Percentiles rank a stretch among this genome's conserved stretches.
These are phyloP conservation scores for Emmonsiellopsis sp. DNA, from an alignment of 2,329 filamentous ascomycete genomes.

Conservation along the genomic window DNA sequence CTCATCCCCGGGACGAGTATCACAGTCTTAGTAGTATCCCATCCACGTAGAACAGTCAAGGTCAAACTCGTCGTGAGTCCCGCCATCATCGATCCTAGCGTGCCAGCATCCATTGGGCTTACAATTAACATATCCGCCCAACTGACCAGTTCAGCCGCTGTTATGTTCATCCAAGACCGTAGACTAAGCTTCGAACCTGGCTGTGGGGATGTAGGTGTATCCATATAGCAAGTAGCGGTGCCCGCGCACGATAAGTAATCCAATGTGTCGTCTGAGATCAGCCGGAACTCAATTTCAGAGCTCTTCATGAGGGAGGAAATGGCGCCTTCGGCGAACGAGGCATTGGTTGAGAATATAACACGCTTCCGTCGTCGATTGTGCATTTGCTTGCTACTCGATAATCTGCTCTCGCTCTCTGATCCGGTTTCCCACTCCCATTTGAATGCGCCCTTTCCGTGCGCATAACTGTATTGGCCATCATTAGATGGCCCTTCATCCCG, in stretches of 20 bases:
- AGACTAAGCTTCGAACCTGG: slow-evolving; percentile 29
- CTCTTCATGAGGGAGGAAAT: slow-evolving; percentile 29
- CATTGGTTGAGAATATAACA: slow-evolving; percentile 29
- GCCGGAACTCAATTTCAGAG: slow-evolving; percentile 29
- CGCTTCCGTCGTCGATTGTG: slow-evolving; percentile 17
- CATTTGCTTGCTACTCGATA: background rate
- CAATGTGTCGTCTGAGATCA: slow-evolving; percentile 30
- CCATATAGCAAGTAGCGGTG: slow-evolving; percentile 32
- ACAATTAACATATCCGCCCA: slow-evolving; percentile 85
- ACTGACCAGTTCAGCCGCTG: slow-evolving; percentile 56
- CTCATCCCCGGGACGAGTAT: slow-evolving; percentile 85
- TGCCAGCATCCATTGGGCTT: slow-evolving; percentile 75
- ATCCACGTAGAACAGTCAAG: slow-evolving; percentile 71
- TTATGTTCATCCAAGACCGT: slow-evolving; percentile 32
- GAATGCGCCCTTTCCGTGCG: background rate
- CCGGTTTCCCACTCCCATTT: background rate
- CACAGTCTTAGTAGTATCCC: slow-evolving; percentile 79
- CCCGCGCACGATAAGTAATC: slow-evolving; percentile 15
- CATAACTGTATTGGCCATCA: background rate
- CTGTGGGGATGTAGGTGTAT: slow-evolving; percentile 25
- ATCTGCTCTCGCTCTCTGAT: background rate
- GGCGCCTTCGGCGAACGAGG: slow-evolving; percentile 29
- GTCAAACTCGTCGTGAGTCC: slow-evolving; percentile 74
- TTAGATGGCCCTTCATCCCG: background rate
- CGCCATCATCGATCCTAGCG: slow-evolving; percentile 76